Conservation (phyloP, 495 filamentous ascomycete species). For the Xylaria curta region DNA sequence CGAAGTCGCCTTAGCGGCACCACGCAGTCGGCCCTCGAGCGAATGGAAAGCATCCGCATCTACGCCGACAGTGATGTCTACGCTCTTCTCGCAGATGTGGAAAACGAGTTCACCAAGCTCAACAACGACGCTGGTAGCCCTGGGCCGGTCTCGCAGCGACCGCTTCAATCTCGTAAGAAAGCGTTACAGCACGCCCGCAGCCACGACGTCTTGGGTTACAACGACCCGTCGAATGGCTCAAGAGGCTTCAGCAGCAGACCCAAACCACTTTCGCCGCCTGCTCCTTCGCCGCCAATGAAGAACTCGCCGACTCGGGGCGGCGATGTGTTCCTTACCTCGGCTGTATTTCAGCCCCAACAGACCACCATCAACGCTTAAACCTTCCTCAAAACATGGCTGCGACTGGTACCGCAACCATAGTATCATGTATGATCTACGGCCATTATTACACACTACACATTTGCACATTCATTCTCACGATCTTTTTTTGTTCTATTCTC, state of each 20-base stretch:
- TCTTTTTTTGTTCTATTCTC: constrained; percentile 32
- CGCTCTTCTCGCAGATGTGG: constrained; percentile 66
- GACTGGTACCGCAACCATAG: constrained; percentile 14
- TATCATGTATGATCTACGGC: constrained; percentile 18
- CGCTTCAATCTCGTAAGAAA: constrained; percentile 34
- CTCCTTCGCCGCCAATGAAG: constrained; percentile 39
- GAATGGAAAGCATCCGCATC: constrained; percentile 69
- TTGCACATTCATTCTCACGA: constrained; percentile 32
- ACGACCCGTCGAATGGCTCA: constrained; percentile 29
- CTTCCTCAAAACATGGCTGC: constrained; percentile 2
- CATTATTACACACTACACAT: constrained; percentile 23
- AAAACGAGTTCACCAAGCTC: constrained; percentile 63
- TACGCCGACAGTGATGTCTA: constrained; percentile 71
- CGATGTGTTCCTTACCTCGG: constrained; percentile 51
- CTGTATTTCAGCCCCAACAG: constrained; percentile 49
- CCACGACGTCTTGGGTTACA: constrained; percentile 45
- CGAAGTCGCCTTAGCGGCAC: constrained; percentile 34
- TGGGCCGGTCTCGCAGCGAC: constrained; percentile 17
- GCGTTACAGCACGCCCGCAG: constrained; percentile 47
- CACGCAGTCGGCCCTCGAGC: constrained; percentile 37
- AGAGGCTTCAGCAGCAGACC: constrained; percentile 32
- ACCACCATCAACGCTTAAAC: constrained; percentile 13
- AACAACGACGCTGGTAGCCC: constrained; percentile 29
- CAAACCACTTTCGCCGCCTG: constrained; percentile 35
- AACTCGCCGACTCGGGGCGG: constrained; percentile 31